Evolutionary conservation across 2,329 filamentous ascomycete species (phyloP), one percentile per base, ranked within the genome.

Genomic region (Alternaria triticina): DNA sequence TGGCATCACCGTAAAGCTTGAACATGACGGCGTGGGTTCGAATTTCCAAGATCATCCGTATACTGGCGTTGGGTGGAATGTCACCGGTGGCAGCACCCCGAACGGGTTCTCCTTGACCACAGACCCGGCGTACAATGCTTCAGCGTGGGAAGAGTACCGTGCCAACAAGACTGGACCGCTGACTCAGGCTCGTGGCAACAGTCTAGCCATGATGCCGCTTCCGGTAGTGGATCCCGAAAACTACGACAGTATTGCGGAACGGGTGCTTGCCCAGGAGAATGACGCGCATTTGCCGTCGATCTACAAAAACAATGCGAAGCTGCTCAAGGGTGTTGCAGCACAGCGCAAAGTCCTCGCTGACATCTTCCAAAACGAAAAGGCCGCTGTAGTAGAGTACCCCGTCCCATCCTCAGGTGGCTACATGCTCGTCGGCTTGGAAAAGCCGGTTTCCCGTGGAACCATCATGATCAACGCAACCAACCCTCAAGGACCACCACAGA

Each of bases 401-500:
- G 65, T 78, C 6, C 85, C 84, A 15, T 71, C 74, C 23, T 69
- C 73, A 28, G 77, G 70, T 25, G 69, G 51, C 12, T 68, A 57
- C 49, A 58, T 67, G 20, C 70, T 75, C 28, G 72, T 75, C 27
- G 67, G 71, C 7, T 64, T 81, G 12, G 70, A 81, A 57, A 78
- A 80, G 57, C 81, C 81, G 2, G 70, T 81, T 13, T 40, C 85
- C 78, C 27, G 83, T 5, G 82, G 79, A 5, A 74, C 76, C 17
- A 70, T 77, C 50, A 68, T 52, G 36, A 62, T 77, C 49, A 69
- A 77, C 54, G 69, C 75, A 1, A 12, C 59, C 11, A 65, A 76
- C 47, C 73, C 74, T 5, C 75, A 76, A 2, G 75, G 71, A 13
- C 66, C 72, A 6, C 66, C 72, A 2, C 73, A 63, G 15, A 66